These are phyloP conservation scores for Botrytis fragariae DNA, from an alignment of 2,329 filamentous ascomycete genomes.

Conservation along the genomic window DNA sequence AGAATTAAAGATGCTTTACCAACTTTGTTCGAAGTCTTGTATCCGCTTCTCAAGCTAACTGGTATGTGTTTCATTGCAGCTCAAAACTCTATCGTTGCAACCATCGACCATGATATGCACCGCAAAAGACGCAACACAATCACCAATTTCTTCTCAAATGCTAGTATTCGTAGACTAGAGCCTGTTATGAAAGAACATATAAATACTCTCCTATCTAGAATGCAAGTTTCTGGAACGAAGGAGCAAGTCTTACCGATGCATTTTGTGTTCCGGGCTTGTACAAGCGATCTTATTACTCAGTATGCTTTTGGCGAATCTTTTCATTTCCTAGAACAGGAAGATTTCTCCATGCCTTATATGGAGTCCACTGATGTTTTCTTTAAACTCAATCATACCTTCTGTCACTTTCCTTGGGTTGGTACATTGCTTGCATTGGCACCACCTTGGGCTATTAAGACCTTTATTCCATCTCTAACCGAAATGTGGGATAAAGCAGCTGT, in stretches of 20 bases:
- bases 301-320: background rate
- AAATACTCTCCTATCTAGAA: background rate
- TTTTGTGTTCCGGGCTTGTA: background rate
- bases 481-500: background rate
- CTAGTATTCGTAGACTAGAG: background rate
- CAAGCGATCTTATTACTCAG: background rate
- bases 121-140: background rate
- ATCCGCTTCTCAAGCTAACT: background rate
- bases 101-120: background rate
- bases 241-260: background rate
- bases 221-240: background rate
- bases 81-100: slow-evolving; percentile 22
- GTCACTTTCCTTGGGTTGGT: background rate
- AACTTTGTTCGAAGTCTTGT: background rate
- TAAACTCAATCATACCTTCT: background rate
- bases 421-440: background rate
- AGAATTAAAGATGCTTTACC: background rate
- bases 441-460: background rate
- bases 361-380: background rate
- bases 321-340: background rate
- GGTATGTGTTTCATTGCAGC: background rate
- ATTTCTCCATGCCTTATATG: background rate
- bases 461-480: background rate
- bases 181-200: background rate
- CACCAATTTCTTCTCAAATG: background rate